Evolutionary conservation across 1,139 yeast species (phyloP).

Genomic region (Taphrina sp.): DNA sequence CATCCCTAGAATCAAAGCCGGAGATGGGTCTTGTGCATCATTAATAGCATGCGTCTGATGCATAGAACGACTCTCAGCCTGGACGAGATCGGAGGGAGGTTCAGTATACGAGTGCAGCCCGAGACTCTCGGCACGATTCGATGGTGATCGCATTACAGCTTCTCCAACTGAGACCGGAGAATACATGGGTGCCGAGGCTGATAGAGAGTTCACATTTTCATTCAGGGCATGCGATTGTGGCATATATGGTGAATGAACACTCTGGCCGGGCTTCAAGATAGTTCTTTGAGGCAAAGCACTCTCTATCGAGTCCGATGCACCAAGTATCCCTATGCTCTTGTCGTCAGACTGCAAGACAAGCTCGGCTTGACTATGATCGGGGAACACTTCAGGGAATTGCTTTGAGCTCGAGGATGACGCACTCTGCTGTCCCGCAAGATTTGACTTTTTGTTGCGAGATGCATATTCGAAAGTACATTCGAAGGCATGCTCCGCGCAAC

Average conservation of each 20-base stretch:
- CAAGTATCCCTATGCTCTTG: background rate
- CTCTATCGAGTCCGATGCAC: background rate
- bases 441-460: conserved; percentile 1
- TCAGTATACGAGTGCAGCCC: too few relatives aligned
- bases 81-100: too few relatives aligned
- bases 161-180: too few relatives aligned
- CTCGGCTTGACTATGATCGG: background rate
- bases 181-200: background rate
- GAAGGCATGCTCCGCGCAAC: conserved; percentile 9
- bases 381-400: background rate
- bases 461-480: conserved; percentile 22
- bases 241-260: too few relatives aligned
- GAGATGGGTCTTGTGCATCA: background rate
- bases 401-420: too few relatives aligned
- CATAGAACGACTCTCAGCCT: too few relatives aligned
- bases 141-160: too few relatives aligned
- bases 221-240: background rate
- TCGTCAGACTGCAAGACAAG: background rate
- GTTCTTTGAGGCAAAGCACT: too few relatives aligned
- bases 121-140: too few relatives aligned
- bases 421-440: too few relatives aligned
- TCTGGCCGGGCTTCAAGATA: too few relatives aligned
- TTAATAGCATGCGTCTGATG: background rate
- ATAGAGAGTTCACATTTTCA: background rate
- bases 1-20: background rate